Percentiles rank a stretch among this genome's conserved stretches.
phyloP scores from a whole-genome alignment of 257 asterid genomes.

The Henckelia pumila region DNA sequence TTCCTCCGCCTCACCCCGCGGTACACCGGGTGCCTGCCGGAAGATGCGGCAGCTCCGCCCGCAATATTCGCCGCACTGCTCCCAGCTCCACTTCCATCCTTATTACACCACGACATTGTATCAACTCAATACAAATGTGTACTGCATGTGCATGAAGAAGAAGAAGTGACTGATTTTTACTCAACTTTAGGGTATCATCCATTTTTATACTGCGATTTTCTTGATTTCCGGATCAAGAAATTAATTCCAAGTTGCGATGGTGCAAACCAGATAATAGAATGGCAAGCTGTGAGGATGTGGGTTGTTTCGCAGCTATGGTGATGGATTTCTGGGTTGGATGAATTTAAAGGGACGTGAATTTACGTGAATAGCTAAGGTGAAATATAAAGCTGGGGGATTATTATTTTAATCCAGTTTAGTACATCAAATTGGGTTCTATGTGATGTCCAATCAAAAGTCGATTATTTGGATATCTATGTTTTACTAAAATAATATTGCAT shows the following conservation, averaged over 20 bases:
- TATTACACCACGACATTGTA: constrained; percentile 35
- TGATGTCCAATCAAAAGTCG: too few species aligned
- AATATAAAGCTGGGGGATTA: too few species aligned
- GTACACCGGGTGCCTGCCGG: constrained; percentile 37
- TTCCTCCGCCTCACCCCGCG: constrained; percentile 62
- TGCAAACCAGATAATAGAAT: constrained; percentile 50
- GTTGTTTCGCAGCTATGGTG: constrained; percentile 51
- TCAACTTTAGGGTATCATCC: constrained; percentile 35
- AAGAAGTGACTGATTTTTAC: constrained; percentile 3
- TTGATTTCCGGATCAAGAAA: neutral
- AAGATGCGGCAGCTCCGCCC: constrained; percentile 19
- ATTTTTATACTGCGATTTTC: constrained; percentile 38
- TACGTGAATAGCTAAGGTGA: neutral
- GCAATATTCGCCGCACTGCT: neutral
- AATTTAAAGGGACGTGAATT: neutral
- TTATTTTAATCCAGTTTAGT: too few species aligned
- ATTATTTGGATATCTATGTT: too few species aligned
- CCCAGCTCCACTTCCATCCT: constrained; percentile 11
- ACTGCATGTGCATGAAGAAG: constrained; percentile 21
- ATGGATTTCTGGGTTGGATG: constrained; percentile 58
- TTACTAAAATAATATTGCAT: too few species aligned
- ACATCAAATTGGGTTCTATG: too few species aligned
- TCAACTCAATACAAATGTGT: neutral
- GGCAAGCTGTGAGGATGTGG: constrained; percentile 37
- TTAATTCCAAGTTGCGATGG: neutral